Evolutionary conservation across 331 rosid species (phyloP).

Genomic region (Rhamnella rubrinervis): DNA sequence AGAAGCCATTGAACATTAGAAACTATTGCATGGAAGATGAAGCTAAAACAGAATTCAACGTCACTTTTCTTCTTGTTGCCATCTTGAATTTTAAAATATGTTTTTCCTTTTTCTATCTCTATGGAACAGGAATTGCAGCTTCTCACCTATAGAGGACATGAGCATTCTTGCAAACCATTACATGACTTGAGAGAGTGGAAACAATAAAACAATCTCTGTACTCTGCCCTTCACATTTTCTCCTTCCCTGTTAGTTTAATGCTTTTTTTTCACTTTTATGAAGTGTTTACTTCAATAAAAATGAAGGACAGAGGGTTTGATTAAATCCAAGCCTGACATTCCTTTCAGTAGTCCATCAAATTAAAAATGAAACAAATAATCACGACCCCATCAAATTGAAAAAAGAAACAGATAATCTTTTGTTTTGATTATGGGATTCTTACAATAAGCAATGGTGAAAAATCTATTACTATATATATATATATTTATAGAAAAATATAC

Average conservation of each 20-base stretch:
- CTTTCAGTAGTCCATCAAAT: too few species aligned
- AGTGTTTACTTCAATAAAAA: slow-evolving; percentile 34
- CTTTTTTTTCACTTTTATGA: background rate
- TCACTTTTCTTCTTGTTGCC: background rate
- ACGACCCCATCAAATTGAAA: too few species aligned
- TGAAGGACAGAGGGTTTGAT: slow-evolving; percentile 16
- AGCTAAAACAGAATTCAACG: too few species aligned
- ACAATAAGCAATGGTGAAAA: too few species aligned
- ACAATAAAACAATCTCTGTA: slow-evolving; percentile 32
- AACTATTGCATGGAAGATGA: background rate
- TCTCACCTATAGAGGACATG: slow-evolving; percentile 6
- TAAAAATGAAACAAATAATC: too few species aligned
- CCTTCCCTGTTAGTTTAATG: too few species aligned
- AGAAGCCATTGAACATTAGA: background rate
- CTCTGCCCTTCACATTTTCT: slow-evolving; percentile 26
- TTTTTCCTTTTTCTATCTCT: background rate
- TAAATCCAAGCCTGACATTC: too few species aligned
- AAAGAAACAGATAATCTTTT: too few species aligned
- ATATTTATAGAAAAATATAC: too few species aligned
- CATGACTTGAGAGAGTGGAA: slow-evolving; percentile 13
- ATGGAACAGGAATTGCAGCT: slow-evolving; percentile 31
- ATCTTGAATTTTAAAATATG: background rate
- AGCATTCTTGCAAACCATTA: slow-evolving; percentile 9
- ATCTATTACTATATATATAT: too few species aligned
- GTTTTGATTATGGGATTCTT: too few species aligned